Evolutionary conservation across 768 basidiomycete genomes (phyloP), one percentile per base, ranked within the genome.

Genomic region (Gloeostereum incarnatum): DNA sequence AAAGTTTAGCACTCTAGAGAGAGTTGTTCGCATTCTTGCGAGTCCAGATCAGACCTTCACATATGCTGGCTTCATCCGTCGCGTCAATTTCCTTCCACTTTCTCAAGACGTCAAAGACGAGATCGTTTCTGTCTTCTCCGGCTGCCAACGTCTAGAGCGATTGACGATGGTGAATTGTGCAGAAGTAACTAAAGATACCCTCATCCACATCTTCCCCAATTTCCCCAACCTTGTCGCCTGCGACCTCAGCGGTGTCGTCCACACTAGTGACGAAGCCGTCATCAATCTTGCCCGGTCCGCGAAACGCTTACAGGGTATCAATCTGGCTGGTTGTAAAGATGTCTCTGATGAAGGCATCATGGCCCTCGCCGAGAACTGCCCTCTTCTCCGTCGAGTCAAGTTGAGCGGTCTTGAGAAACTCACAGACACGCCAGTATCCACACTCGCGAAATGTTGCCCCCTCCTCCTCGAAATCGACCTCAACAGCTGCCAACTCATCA

Each of bases 381-480:
- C 78, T 3, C 63, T 82, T 24, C 74, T 99, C 26, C 78, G 91
- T 37, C 74, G 96, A 44, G 85, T 97, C 58, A 97, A 98, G 60
- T 69, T 98, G 39, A 82, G 79, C 48, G 78, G 79, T 36, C 70
- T 93, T 30, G 75, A 75, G 40, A 63, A 66, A 18, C 60, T 97
- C 42, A 92, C 91, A 0, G 88, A 94, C 50, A 57, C 57, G 18
- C 69, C 91, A 19, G 68, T 99, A 48, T 73, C 80, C 23, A 71
- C 78, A 22, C 69, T 99, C 36, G 84, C 85, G 23, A 72, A 71
- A 44, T 70, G 69, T 4, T 94, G 91, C 53, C 84, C 88, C 1
- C 69, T 91, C 36, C 73, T 99, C 18, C 74, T 99, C 40, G 96
- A 99, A 59, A 78, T 98, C 48, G 96, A 99, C 60, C 78, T 99